These are phyloP conservation scores for Solioccasus polychromus DNA, from an alignment of 768 basidiomycete genomes.

Conservation along the genomic window DNA sequence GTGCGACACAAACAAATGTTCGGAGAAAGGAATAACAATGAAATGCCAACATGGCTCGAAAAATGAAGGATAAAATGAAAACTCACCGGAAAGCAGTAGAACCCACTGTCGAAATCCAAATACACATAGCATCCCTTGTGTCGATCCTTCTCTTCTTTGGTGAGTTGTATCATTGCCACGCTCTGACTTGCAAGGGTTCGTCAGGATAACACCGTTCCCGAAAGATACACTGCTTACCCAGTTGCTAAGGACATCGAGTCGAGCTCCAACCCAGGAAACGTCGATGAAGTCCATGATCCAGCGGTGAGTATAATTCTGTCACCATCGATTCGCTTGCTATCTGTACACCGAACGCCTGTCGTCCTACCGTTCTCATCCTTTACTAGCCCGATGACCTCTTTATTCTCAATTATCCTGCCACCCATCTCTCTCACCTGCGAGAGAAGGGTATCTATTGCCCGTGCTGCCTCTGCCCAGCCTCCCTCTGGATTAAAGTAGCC, in stretches of 20 bases:
- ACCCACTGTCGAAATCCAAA: slow-evolving; percentile 68
- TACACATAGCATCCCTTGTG: slow-evolving; percentile 69
- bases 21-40: not conserved
- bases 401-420: slow-evolving; percentile 57
- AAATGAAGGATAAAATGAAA: not conserved
- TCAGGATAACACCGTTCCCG: not conserved
- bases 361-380: slow-evolving; percentile 39
- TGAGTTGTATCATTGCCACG: slow-evolving; percentile 76
- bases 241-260: slow-evolving; percentile 64
- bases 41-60: no score
- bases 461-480: slow-evolving; percentile 82
- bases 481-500: slow-evolving; percentile 76
- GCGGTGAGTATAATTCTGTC: slow-evolving; percentile 67
- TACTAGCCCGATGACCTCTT: slow-evolving; percentile 51
- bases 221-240: slow-evolving; percentile 52
- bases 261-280: slow-evolving; percentile 61
- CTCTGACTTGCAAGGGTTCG: slow-evolving; percentile 54
- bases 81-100: slow-evolving; percentile 82
- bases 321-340: slow-evolving; percentile 54
- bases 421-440: slow-evolving; percentile 54
- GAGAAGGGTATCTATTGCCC: slow-evolving; percentile 58
- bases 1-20: not conserved
- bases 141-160: slow-evolving; percentile 55
- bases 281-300: slow-evolving; percentile 84
- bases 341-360: slow-evolving; percentile 58